Evolutionary conservation across 1,284 basidiomycete genomes (phyloP).

Genomic region (Rhizopogon hawkerae): DNA sequence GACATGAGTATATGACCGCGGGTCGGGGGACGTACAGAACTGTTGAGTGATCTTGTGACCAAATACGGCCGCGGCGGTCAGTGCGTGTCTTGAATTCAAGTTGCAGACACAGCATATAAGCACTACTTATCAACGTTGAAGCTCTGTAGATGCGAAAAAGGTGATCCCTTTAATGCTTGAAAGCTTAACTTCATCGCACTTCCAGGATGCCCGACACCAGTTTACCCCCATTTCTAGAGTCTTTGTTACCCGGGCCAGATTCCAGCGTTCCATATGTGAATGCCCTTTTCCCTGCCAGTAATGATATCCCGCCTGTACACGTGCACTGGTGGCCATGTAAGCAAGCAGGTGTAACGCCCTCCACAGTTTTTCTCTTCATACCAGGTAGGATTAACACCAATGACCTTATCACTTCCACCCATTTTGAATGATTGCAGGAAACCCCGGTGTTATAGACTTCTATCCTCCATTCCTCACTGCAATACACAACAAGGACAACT

Average conservation of each 20-base stretch:
- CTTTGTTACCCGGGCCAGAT: background rate
- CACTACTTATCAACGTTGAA: too few species aligned
- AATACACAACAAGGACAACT: conserved; percentile 31
- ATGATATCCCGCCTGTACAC: conserved; percentile 34
- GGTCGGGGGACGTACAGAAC: background rate
- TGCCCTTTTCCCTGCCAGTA: conserved; percentile 32
- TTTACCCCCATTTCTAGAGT: conserved; percentile 32
- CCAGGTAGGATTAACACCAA: conserved; percentile 33
- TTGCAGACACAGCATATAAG: background rate
- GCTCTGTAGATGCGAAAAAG: background rate
- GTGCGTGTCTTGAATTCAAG: too few species aligned
- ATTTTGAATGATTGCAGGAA: conserved; percentile 33
- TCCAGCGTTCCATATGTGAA: conserved; percentile 18
- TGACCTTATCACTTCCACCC: background rate
- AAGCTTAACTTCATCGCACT: background rate
- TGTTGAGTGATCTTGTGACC: background rate
- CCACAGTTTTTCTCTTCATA: conserved; percentile 44
- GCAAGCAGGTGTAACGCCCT: conserved; percentile 18
- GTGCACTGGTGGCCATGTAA: conserved; percentile 46
- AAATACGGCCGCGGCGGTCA: background rate
- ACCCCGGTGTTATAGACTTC: conserved; percentile 53
- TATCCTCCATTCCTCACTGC: conserved; percentile 48
- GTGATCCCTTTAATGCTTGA: background rate
- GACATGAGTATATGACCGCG: conserved; percentile 13
- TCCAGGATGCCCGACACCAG: background rate